phyloP scores from a whole-genome alignment of 371 early-diverging fungal species.

The Zopfochytrium polystomum region DNA sequence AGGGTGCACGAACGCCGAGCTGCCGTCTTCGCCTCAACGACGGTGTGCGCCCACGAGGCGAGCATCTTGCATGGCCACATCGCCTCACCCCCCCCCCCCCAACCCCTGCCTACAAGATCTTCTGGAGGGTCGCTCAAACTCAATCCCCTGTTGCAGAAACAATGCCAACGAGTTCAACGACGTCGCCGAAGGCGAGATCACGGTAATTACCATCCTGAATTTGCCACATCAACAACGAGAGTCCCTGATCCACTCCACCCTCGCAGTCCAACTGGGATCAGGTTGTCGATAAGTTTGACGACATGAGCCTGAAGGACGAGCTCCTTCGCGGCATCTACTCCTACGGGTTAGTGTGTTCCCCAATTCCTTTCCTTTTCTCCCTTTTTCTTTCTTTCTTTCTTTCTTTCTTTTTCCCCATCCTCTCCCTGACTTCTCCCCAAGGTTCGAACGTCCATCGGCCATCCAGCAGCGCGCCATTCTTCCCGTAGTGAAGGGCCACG shows the following conservation, averaged over 20 bases:
- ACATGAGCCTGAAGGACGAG: slow-evolving; percentile 89
- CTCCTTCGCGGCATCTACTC: slow-evolving; percentile 96
- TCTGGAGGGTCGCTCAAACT: too few species aligned
- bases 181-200: slow-evolving; percentile 29
- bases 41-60: too few species aligned
- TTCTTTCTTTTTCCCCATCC: neutral
- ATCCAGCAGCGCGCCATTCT: slow-evolving; percentile 98
- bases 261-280: slow-evolving; percentile 38
- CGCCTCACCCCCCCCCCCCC: too few species aligned
- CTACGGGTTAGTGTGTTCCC: slow-evolving; percentile 64
- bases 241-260: neutral
- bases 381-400: neutral
- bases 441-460: slow-evolving; percentile 87
- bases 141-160: too few species aligned
- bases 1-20: too few species aligned
- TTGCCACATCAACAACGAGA: neutral
- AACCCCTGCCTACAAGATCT: too few species aligned
- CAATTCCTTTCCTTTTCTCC: neutral
- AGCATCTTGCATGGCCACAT: too few species aligned
- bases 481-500: slow-evolving; percentile 88
- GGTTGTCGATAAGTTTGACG: slow-evolving; percentile 87
- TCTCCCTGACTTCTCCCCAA: slow-evolving; percentile 10
- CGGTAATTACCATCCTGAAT: slow-evolving; percentile 2
- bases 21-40: too few species aligned
- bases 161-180: too few species aligned